Evolutionary conservation across 805 yeast species (phyloP).

Genomic region (Cyberlindnera japonica): DNA sequence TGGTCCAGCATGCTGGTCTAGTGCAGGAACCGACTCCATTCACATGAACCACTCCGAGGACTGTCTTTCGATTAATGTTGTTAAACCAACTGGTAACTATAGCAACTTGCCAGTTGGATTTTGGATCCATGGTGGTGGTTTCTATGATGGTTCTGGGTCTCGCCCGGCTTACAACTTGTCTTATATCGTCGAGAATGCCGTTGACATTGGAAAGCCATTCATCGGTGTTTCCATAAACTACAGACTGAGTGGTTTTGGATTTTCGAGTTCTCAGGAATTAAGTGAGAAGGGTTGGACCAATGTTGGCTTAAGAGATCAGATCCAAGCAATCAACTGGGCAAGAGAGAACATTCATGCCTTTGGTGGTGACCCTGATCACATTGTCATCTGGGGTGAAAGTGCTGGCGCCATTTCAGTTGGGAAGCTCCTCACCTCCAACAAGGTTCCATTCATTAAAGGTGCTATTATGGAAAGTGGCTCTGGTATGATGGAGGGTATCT

Average conservation of each 20-base stretch:
- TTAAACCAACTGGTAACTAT: slow-evolving; percentile 21
- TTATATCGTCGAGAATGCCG: slow-evolving; percentile 17
- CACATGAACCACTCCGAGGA: slow-evolving; percentile 26
- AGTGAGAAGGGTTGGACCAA: slow-evolving; percentile 28
- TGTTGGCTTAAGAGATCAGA: slow-evolving; percentile 35
- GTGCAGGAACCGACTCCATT: slow-evolving; percentile 11
- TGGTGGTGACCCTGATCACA: slow-evolving; percentile 34
- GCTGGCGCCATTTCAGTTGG: slow-evolving; percentile 33
- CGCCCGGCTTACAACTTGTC: slow-evolving; percentile 19
- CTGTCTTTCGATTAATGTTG: slow-evolving; percentile 30
- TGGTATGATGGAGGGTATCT: slow-evolving; percentile 5
- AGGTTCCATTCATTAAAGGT: slow-evolving; percentile 16
- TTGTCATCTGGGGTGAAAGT: slow-evolving; percentile 37
- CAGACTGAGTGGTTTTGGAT: slow-evolving; percentile 36
- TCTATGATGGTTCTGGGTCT: slow-evolving; percentile 25
- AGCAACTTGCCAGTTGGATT: slow-evolving; percentile 29
- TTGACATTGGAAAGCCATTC: slow-evolving; percentile 22
- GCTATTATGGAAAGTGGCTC: slow-evolving; percentile 20
- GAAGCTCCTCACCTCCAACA: slow-evolving; percentile 10
- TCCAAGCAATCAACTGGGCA: slow-evolving; percentile 35
- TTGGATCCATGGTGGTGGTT: slow-evolving; percentile 39
- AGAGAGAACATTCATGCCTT: slow-evolving; percentile 31
- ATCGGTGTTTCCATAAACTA: slow-evolving; percentile 37
- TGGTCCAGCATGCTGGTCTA: slow-evolving; percentile 25
- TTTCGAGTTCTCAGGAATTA: slow-evolving; percentile 26